A percentile compares a stretch with the other conserved stretches of the same genome.
These are phyloP conservation scores for Candida verbasci DNA, from an alignment of 805 yeast genomes.

Conservation along the genomic window DNA sequence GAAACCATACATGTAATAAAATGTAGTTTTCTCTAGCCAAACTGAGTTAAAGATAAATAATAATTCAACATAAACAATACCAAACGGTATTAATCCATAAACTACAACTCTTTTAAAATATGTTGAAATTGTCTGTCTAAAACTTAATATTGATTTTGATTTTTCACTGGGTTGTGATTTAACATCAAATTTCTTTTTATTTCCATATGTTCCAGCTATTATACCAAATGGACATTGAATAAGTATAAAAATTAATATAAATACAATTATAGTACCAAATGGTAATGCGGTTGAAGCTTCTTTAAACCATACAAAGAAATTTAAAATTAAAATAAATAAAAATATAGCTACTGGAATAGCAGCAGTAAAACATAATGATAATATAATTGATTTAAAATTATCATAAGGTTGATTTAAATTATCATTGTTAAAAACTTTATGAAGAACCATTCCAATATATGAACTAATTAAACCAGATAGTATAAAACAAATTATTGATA, in stretches of 20 bases:
- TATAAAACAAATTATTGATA: conserved; percentile 57
- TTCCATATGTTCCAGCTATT: conserved; percentile 61
- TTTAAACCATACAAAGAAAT: conserved; percentile 70
- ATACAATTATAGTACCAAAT: conserved; percentile 62
- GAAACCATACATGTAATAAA: conserved; percentile 78
- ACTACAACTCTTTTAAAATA: conserved; percentile 18
- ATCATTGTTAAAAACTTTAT: conserved; percentile 47
- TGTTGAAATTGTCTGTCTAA: neutral
- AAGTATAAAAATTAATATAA: conserved; percentile 56
- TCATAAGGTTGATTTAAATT: conserved; percentile 24
- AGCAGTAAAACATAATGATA: conserved; percentile 31
- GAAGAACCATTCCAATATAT: conserved; percentile 60
- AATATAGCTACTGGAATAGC: conserved; percentile 46
- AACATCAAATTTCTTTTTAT: conserved; percentile 21
- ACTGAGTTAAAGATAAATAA: conserved; percentile 67
- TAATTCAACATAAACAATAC: conserved; percentile 75
- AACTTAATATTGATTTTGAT: neutral
- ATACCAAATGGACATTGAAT: conserved; percentile 74
- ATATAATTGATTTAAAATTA: conserved; percentile 9
- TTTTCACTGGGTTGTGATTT: conserved; percentile 15
- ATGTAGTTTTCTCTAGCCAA: conserved; percentile 77
- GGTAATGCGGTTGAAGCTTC: conserved; percentile 76
- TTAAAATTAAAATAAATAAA: conserved; percentile 49
- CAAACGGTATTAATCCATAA: conserved; percentile 75
- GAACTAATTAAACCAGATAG: conserved; percentile 75